Conservation (phyloP, 352 stramenopile species). For the Phytophthora rubi region DNA sequence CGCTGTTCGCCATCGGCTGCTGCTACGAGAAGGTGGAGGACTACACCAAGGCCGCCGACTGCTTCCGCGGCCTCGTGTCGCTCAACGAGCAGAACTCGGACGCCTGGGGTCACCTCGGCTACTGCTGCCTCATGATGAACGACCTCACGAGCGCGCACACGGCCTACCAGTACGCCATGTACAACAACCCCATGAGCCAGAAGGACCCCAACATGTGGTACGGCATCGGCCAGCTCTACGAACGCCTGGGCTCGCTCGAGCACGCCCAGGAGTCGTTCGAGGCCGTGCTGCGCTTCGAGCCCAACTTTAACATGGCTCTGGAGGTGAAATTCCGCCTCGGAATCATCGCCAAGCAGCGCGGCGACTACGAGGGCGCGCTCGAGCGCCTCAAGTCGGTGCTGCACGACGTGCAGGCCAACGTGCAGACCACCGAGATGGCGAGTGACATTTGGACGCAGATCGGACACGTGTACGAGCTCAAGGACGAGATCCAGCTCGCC, state of each 20-base stretch:
- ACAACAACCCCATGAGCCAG: constrained; percentile 90
- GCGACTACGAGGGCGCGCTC: constrained; percentile 81
- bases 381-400: constrained; percentile 86
- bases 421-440: constrained; percentile 85
- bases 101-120: constrained; percentile 84
- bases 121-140: constrained; percentile 92
- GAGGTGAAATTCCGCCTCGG: constrained; percentile 88
- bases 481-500: constrained; percentile 85
- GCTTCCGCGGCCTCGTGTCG: constrained; percentile 84
- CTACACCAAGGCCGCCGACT: constrained; percentile 89
- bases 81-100: constrained; percentile 88
- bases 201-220: constrained; percentile 91
- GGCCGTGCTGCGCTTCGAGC: constrained; percentile 83
- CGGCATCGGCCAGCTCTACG: constrained; percentile 87
- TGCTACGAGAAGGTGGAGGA: constrained; percentile 90
- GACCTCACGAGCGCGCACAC: constrained; percentile 87
- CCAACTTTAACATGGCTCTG: constrained; percentile 89
- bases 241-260: constrained; percentile 82
- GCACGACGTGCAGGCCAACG: constrained; percentile 79
- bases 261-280: constrained; percentile 89
- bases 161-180: constrained; percentile 90
- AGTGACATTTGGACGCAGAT: constrained; percentile 91
- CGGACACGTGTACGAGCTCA: constrained; percentile 88
- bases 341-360: constrained; percentile 87
- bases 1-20: constrained; percentile 85